These are phyloP conservation scores for Hydnum rufescens DNA, from an alignment of 768 basidiomycete genomes.

Conservation along the genomic window DNA sequence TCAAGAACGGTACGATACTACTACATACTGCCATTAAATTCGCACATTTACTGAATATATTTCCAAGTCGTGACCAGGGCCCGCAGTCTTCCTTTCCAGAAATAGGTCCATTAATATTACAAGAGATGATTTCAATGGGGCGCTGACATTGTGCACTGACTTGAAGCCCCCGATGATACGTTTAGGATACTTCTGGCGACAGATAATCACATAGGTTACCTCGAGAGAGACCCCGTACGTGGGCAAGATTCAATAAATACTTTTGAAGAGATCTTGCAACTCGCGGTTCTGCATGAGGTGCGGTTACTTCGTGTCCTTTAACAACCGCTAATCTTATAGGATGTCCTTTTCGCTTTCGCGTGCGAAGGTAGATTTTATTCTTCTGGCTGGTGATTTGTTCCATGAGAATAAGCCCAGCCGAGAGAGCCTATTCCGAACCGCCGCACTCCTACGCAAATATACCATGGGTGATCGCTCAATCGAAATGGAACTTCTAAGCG, in stretches of 20 bases:
- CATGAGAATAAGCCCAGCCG: slow-evolving; percentile 94
- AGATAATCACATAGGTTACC: slow-evolving; percentile 90
- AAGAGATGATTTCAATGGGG: too few species aligned
- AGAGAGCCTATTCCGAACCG: slow-evolving; percentile 73
- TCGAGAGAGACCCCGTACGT: slow-evolving; percentile 83
- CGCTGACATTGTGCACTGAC: too few species aligned
- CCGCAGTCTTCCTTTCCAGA: too few species aligned
- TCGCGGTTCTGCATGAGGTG: slow-evolving; percentile 78
- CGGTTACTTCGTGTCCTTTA: slow-evolving; percentile 15
- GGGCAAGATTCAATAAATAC: slow-evolving; percentile 92
- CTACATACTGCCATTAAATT: too few species aligned
- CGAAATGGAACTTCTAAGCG: slow-evolving; percentile 78
- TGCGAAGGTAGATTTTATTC: slow-evolving; percentile 80
- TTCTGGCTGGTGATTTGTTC: slow-evolving; percentile 90
- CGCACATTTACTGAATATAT: too few species aligned
- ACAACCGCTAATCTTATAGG: slow-evolving; percentile 5
- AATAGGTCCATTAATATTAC: too few species aligned
- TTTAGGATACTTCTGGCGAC: slow-evolving; percentile 79
- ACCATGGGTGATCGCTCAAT: slow-evolving; percentile 77
- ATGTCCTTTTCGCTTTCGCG: background rate
- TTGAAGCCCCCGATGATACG: slow-evolving; percentile 26
- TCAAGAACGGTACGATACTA: too few species aligned
- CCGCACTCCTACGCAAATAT: slow-evolving; percentile 77
- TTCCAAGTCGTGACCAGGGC: too few species aligned
- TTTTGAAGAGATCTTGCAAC: slow-evolving; percentile 80